Evolutionary conservation across 225 moss, liverwort and hornwort species (phyloP).

Genomic region (Marchantia polymorpha): DNA sequence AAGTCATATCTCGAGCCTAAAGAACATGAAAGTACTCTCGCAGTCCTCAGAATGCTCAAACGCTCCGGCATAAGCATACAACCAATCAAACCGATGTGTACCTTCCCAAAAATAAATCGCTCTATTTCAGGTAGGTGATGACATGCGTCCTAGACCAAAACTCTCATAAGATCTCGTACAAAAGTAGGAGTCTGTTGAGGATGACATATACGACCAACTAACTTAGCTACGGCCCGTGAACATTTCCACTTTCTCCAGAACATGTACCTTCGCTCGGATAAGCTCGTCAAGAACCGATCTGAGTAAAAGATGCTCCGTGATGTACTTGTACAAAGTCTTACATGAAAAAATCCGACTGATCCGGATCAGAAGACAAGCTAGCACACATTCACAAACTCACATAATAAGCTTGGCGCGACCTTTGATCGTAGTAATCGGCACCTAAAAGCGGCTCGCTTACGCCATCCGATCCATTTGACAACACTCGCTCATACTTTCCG

Average conservation of each 20-base stretch:
- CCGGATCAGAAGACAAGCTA: conserved; percentile 4
- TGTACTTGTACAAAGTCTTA: background rate
- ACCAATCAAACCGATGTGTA: background rate
- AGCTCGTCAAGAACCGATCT: background rate
- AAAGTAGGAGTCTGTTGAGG: background rate
- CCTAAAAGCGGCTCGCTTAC: conserved; percentile 80
- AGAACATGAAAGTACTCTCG: background rate
- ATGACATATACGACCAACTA: background rate
- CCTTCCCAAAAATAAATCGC: background rate
- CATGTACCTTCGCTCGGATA: background rate
- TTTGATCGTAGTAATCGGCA: conserved; percentile 40
- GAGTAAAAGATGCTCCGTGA: background rate
- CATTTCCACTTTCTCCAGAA: background rate
- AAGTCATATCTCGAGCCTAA: background rate
- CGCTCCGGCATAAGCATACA: background rate
- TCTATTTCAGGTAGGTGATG: background rate
- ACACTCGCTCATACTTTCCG: conserved; percentile 60
- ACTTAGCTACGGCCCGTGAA: background rate
- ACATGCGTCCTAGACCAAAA: background rate
- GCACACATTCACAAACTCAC: conserved; percentile 36
- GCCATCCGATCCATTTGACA: conserved; percentile 51
- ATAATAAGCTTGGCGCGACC: conserved; percentile 51
- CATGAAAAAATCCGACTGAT: background rate
- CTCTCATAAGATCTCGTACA: background rate
- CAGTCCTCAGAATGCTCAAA: background rate